Base-by-base conservation (phyloP, 2,329 filamentous ascomycete species). In the Trichophyton mentagrophytes region DNA sequence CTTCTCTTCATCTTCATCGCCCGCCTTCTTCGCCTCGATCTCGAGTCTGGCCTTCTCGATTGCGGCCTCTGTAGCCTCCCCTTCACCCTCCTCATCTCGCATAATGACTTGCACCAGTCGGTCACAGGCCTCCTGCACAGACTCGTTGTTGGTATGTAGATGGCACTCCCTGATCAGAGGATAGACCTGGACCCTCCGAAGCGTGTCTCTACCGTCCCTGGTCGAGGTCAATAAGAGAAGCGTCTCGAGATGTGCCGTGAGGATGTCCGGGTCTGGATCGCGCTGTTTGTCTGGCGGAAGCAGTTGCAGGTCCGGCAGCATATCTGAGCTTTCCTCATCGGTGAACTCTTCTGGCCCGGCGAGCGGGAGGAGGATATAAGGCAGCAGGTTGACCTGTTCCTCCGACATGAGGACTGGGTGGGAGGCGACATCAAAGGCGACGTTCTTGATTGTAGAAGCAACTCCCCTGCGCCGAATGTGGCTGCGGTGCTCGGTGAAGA, bases 361-460 rank as follows among this genome's bases (percentile, higher is more conserved):
- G 56, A 97, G 85, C 0, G 93, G 92, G 5, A 96, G 80, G 8
- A 99, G 77, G 15, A 97, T 78, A 72, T 97, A 97, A 0, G 92
- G 91, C 3, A 97, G 76, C 15, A 97, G 81, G 67, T 95, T 87
- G 57, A 91, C 85, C 44, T 85, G 85, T 17, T 85, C 82, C 58
- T 88, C 84, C 0, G 82, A 80, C 53, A 96, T 75, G 59, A 96
- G 85, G 1, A 80, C 76, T 0, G 82, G 78, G 68, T 97, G 92
- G 0, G 86, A 82, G 2, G 82, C 74, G 4, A 92, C 75, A 68
- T 95, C 88, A 70, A 99, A 97, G 5, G 89, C 85, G 33, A 89
- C 84, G 70, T 99, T 99, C 74, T 97, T 97, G 71, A 99, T 90
- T 8, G 90, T 93, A 63, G 86, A 90, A 6, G 92, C 92, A n/a